These are phyloP conservation scores for Trichoderma gracile DNA, from an alignment of 2,329 filamentous ascomycete species.

Conservation along the genomic window DNA sequence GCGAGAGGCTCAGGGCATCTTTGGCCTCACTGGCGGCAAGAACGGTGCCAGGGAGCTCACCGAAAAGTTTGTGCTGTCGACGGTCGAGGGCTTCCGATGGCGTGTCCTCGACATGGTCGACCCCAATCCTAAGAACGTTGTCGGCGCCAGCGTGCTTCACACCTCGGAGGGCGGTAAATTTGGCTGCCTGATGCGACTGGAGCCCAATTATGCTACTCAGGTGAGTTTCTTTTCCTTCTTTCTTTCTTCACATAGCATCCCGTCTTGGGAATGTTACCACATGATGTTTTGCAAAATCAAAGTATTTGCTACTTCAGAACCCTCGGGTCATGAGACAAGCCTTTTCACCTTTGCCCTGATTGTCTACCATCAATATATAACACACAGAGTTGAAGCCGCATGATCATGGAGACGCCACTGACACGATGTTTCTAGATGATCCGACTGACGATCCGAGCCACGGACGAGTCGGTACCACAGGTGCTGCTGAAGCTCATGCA, in stretches of 20 bases:
- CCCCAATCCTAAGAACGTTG: constrained; percentile 89
- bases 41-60: constrained; percentile 62
- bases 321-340: constrained; percentile 24
- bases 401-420: constrained; percentile 2
- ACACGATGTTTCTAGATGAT: constrained; percentile 69
- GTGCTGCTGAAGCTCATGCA: constrained; percentile 85
- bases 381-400: too few species aligned
- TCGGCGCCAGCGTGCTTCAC: constrained; percentile 84
- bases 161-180: constrained; percentile 85
- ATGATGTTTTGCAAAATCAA: constrained; percentile 24
- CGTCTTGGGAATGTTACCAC: background rate
- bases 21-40: constrained; percentile 59
- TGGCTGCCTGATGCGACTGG: constrained; percentile 87
- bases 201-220: constrained; percentile 90
- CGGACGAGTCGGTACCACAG: constrained; percentile 82
- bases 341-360: constrained; percentile 24
- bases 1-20: constrained; percentile 85
- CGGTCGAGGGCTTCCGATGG: constrained; percentile 86
- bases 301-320: constrained; percentile 27
- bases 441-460: constrained; percentile 88
- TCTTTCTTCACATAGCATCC: background rate
- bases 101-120: constrained; percentile 82
- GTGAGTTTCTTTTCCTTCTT: constrained; percentile 55
- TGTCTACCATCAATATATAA: too few species aligned
- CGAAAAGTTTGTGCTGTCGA: constrained; percentile 67